Evolutionary conservation across 164 flowering plant species (phyloP), one percentile per base, ranked within the genome.

Genomic region (Stephania cephalantha): DNA sequence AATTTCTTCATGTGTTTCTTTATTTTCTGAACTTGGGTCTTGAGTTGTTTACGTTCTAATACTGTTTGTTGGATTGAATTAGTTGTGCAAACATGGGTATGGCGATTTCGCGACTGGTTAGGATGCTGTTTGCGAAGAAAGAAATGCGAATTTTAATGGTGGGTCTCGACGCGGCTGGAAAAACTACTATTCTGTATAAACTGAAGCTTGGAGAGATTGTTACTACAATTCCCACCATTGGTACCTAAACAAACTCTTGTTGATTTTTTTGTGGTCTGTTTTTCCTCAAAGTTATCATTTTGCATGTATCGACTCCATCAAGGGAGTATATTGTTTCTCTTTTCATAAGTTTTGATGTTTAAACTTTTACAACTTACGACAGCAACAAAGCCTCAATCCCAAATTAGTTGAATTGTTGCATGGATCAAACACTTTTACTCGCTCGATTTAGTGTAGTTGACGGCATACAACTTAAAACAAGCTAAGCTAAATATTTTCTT

Each of bases 121-220:
- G 78, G 83, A 78, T 68, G 80, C 68, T 80, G 22, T 76, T 85
- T 73, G 78, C 80, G 0, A 84, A 79, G 79, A 42, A 72, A 44
- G 86, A 75, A 44, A 73, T 85, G 78, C 75, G 84, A 74, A 80
- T 87, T 77, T 71, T 86, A 72, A 85, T 87, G 88, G 85, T 86
- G 61, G 88, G 88, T 71, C 88, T 87, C 68, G 87, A 87, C 76
- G 85, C 83, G 31, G 83, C 90, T 15, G 88, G 88, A 42, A 87
- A 87, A 79, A 86, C 90, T 35, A 86, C 88, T 74, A 85, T 87
- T 71, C 80, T 86, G 12, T 87, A 85, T 83, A 87, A 85, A 75
- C 81, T 87, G 30, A 87, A 87, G 81, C 86, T 87, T 9, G 90
- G 90, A 66, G 84, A 86, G 72, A 78, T 86, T 20, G 84, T 87